phyloP scores from a whole-genome alignment of 78 protist species.

The Polysphondylium violaceum region DNA sequence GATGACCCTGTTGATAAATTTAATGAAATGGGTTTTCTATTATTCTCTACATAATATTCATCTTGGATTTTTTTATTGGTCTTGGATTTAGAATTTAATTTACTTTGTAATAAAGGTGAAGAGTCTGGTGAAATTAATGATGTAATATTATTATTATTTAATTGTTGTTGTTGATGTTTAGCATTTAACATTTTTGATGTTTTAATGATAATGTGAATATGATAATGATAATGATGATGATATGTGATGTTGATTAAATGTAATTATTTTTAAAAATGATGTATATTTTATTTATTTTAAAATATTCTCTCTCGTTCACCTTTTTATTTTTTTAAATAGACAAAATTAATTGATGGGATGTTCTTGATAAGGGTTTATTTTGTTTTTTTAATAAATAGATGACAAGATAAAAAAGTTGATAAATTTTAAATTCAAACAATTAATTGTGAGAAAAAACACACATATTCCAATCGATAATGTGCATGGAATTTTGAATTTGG shows the following conservation, averaged over 20 bases:
- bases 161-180: neutral
- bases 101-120: conserved; percentile 6
- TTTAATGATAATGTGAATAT: too few relatives aligned
- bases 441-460: too few relatives aligned
- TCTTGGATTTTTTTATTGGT: neutral
- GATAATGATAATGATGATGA: conserved; percentile 2
- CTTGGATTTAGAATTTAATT: neutral
- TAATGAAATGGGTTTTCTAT: neutral
- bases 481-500: too few relatives aligned
- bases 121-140: conserved; percentile 63
- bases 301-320: too few relatives aligned
- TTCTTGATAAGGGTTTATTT: neutral
- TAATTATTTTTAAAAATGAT: too few relatives aligned
- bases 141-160: conserved; percentile 12
- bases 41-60: neutral
- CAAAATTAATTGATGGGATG: neutral
- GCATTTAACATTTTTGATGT: too few relatives aligned
- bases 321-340: too few relatives aligned
- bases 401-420: neutral
- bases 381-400: neutral
- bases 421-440: too few relatives aligned
- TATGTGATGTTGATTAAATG: neutral
- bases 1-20: too few relatives aligned
- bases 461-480: too few relatives aligned
- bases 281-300: too few relatives aligned